phyloP scores from a whole-genome alignment of 768 basidiomycete species.

The Lactarius evosmus region DNA sequence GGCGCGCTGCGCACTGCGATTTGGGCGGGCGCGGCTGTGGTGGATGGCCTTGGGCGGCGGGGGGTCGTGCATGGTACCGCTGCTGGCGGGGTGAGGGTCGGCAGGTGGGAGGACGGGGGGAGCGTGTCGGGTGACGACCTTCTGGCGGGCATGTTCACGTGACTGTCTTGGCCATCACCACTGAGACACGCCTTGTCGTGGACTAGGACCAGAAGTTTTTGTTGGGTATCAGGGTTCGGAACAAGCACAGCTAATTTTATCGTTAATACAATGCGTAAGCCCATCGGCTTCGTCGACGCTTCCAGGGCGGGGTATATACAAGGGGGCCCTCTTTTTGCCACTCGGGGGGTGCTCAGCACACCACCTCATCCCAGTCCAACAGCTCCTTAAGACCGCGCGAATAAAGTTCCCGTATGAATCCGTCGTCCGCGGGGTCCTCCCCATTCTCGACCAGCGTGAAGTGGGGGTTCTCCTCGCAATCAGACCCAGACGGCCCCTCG shows the following conservation, averaged over 20 bases:
- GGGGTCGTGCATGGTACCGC: background rate
- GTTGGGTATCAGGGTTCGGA: background rate
- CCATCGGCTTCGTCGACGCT: background rate
- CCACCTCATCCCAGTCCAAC: background rate
- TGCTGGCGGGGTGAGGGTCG: constrained; percentile 13
- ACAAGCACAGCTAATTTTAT: background rate
- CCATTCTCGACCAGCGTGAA: background rate
- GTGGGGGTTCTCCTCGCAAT: background rate
- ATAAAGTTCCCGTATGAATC: constrained; percentile 3
- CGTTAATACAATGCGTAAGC: background rate
- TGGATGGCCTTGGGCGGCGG: background rate
- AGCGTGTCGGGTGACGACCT: constrained; percentile 20
- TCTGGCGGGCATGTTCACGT: constrained; percentile 20
- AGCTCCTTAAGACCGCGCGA: background rate
- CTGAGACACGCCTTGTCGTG: background rate
- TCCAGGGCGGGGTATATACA: background rate
- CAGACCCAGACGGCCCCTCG: background rate
- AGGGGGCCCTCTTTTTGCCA: background rate
- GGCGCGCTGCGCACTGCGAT: background rate
- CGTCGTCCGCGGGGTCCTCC: background rate
- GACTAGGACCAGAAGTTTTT: no score
- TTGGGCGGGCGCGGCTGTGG: background rate
- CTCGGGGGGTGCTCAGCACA: background rate
- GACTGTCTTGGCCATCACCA: background rate
- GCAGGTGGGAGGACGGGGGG: constrained; percentile 21